Evolutionary conservation across 2,329 filamentous ascomycete species (phyloP), one percentile per base, ranked within the genome.

Genomic region (Pseudocercospora cruenta): DNA sequence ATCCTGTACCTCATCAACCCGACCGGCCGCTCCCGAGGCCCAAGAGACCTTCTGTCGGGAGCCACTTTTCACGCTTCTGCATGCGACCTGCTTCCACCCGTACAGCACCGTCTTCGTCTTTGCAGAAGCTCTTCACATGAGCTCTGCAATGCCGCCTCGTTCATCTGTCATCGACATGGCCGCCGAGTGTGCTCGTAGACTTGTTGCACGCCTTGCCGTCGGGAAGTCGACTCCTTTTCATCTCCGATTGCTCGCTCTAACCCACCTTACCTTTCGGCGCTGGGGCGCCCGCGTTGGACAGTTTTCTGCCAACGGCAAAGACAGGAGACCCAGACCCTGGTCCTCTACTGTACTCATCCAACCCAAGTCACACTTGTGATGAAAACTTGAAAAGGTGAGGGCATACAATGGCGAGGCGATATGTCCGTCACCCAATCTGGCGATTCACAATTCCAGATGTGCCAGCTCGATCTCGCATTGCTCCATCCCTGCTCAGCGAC

Each of bases 171-270:
- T 7, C 45, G 45, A 3, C 45, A 24, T 10, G 12, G 54, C 54
- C 10, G 28, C 8, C 12, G 4, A 39, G n/a, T 19, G 26, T 43
- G 19, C 9, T 22, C 16, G 33, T 21, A 14, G 26, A 58, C 54
- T n/a, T 19, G 21, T n/a, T 19, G 21, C 22, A 22, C 19, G 49
- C 22, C 49, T 53, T 28, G 22, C 19, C 24, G 14, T 28, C 49
- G 49, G 51, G 7, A 26, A 14, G 51, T 33, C 19, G 19, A 28
- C 45, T 49, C 39, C 58, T 49, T 60, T 60, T 51, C 58, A 60
- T 60, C 58, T 60, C 58, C 58, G 58, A 19, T 31, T 39, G 57
- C 33, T 60, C 39, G 36, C 19, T 33, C 47, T 51, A 49, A 45
- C 36, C 58, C 58, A 39, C 28, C 54, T 39, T n/a, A n/a, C n/a